A percentile compares a stretch with the other conserved stretches of the same genome.
Evolutionary conservation across 306 rosid genomes (phyloP).

Genomic region (Trifolium pratense): DNA sequence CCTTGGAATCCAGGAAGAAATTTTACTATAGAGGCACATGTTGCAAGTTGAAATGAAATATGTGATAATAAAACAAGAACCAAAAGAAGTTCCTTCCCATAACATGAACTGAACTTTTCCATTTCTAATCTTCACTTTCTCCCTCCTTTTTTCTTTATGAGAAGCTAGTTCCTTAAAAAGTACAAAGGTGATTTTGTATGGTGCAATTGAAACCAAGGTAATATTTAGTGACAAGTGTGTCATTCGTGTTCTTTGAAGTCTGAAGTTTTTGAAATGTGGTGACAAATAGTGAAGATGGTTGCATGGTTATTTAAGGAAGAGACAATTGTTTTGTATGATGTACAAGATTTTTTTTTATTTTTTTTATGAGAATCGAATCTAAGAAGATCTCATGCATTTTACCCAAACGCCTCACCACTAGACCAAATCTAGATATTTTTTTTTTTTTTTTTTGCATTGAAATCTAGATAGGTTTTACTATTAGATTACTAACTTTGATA

Average conservation of each 20-base stretch:
- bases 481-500: no score
- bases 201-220: neutral
- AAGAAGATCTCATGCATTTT: no score
- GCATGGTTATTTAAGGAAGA: no score
- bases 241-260: neutral
- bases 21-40: constrained; percentile 35
- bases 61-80: constrained; percentile 27
- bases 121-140: constrained; percentile 6
- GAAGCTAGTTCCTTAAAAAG: no score
- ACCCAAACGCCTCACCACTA: no score
- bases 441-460: no score
- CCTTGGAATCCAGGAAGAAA: constrained; percentile 74
- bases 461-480: no score
- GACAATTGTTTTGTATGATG: no score
- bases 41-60: constrained; percentile 25
- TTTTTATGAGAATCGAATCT: no score
- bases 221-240: neutral
- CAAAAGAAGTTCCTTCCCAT: neutral
- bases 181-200: neutral
- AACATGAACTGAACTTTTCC: constrained; percentile 22
- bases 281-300: neutral
- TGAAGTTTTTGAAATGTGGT: neutral
- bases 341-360: no score
- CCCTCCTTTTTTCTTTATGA: neutral
- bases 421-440: no score